Conservation (phyloP, 164 flowering plant genomes). For the Kalanchoe fedtschenkoi region DNA sequence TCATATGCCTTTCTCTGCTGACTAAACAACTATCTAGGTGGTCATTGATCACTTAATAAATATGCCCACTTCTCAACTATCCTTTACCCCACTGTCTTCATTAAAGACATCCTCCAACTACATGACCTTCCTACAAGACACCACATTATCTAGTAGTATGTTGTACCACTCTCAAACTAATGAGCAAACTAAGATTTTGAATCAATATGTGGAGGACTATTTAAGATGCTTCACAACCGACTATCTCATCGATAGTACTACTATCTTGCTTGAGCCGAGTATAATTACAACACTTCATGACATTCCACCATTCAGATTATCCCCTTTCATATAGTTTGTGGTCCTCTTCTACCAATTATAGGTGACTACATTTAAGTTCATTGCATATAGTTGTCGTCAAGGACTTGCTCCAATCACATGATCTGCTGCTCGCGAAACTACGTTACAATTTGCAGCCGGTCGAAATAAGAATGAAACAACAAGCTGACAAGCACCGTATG, state of each 20-base stretch:
- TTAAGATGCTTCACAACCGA: not conserved
- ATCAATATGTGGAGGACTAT: slow-evolving; percentile 2
- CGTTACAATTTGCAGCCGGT: not conserved
- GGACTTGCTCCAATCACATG: not conserved
- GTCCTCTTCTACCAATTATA: not conserved
- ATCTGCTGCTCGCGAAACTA: not conserved
- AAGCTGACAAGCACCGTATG: not conserved
- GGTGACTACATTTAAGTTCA: not conserved
- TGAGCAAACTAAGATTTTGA: slow-evolving; percentile 11
- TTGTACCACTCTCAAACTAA: slow-evolving; percentile 18
- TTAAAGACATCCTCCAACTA: not conserved
- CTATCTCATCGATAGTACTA: not conserved
- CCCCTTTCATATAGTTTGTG: not conserved
- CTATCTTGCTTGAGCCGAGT: not conserved
- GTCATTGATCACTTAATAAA: slow-evolving; percentile 16
- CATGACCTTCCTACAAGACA: slow-evolving; percentile 14
- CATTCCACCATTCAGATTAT: not conserved
- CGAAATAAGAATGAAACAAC: slow-evolving; percentile 5
- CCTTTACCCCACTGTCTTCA: not conserved
- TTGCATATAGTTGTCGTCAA: not conserved
- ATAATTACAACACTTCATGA: not conserved
- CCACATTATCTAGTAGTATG: not conserved
- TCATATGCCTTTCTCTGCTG: not conserved
- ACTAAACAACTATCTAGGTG: slow-evolving; percentile 4
- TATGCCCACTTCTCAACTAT: slow-evolving; percentile 10